phyloP scores from a whole-genome alignment of 345 rosid species.

The Anacardium occidentale region DNA sequence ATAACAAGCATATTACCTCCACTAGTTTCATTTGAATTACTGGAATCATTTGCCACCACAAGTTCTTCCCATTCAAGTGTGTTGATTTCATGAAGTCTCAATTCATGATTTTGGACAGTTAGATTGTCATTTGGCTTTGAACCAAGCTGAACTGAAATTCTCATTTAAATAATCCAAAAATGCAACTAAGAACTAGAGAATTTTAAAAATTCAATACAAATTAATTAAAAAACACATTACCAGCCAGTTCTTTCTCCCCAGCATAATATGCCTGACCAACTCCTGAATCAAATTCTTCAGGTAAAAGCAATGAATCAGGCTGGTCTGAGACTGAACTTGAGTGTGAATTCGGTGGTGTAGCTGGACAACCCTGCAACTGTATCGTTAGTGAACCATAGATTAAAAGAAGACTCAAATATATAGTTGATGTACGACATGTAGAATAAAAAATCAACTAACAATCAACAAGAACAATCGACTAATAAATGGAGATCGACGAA shows the following conservation, averaged over 20 bases:
- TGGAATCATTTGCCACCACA: conserved; percentile 50
- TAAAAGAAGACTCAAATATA: not conserved
- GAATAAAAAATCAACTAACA: too few relatives aligned
- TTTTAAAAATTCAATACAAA: not conserved
- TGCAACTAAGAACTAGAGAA: not conserved
- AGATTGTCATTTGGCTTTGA: conserved; percentile 43
- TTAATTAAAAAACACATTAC: conserved; percentile 18
- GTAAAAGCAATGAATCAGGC: conserved; percentile 43
- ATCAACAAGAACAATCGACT: too few relatives aligned
- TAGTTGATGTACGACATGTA: too few relatives aligned
- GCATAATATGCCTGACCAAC: conserved; percentile 35
- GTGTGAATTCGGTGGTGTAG: conserved; percentile 74
- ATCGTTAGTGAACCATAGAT: conserved; percentile 22
- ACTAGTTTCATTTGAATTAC: conserved; percentile 31
- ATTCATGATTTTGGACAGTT: conserved; percentile 54
- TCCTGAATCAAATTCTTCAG: conserved; percentile 69
- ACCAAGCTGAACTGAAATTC: conserved; percentile 13
- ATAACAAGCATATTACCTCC: conserved; percentile 44
- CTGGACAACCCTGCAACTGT: conserved; percentile 67
- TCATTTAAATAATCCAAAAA: not conserved
- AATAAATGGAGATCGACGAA: too few relatives aligned
- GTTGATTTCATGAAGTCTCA: conserved; percentile 82
- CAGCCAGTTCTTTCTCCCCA: conserved; percentile 33
- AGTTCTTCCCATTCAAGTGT: conserved; percentile 99
- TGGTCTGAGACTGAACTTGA: conserved; percentile 74